phyloP scores from a whole-genome alignment of 1,139 yeast genomes.

The Chernovozyma sophiae-reginae region DNA sequence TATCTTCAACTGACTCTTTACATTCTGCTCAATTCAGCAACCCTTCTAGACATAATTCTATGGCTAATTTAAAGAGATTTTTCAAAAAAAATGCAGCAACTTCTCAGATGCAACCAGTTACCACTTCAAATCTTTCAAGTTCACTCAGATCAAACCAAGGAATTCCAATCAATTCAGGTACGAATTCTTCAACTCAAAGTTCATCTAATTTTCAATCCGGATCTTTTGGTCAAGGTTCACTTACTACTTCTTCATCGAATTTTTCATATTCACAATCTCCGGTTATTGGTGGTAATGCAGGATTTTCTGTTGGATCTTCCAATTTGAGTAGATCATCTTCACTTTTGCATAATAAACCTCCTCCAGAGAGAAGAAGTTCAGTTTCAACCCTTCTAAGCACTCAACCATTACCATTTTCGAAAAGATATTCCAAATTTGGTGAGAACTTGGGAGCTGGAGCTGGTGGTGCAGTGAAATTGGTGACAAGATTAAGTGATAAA shows the following conservation, averaged over 20 bases:
- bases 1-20: constrained; percentile 34
- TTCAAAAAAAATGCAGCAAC: constrained; percentile 48
- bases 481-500: constrained; percentile 64
- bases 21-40: constrained; percentile 17
- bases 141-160: constrained; percentile 30
- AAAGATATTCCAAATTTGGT: constrained; percentile 77
- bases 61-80: constrained; percentile 66
- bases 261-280: constrained; percentile 33
- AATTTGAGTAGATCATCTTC: constrained; percentile 23
- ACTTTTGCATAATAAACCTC: constrained; percentile 27
- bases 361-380: constrained; percentile 36
- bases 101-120: constrained; percentile 20
- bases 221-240: constrained; percentile 12
- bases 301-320: constrained; percentile 18
- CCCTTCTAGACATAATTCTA: constrained; percentile 58
- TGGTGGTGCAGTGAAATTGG: constrained; percentile 85
- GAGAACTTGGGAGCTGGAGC: constrained; percentile 94
- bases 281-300: constrained; percentile 12
- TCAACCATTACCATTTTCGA: constrained; percentile 55
- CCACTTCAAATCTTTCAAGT: constrained; percentile 33
- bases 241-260: constrained; percentile 30
- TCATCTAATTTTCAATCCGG: constrained; percentile 17
- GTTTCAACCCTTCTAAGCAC: constrained; percentile 29
- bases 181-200: constrained; percentile 14
- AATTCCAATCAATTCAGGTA: constrained; percentile 16